These are phyloP conservation scores for Leucocoprinus birnbaumii DNA, from an alignment of 768 basidiomycete species.

Conservation along the genomic window DNA sequence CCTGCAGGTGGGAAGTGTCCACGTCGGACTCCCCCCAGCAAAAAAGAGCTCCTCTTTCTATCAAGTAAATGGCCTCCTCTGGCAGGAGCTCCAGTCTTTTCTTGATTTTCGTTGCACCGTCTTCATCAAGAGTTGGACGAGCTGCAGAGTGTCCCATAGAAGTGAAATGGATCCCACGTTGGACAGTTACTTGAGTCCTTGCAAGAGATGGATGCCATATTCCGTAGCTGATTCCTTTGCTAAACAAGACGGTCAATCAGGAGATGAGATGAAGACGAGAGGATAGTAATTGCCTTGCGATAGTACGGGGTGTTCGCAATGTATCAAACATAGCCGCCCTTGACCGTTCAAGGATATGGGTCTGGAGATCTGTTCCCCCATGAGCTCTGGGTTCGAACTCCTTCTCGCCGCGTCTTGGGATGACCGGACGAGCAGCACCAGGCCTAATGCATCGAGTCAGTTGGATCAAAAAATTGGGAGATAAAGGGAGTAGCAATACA, in stretches of 20 bases:
- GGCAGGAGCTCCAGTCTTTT: slow-evolving; percentile 86
- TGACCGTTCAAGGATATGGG: slow-evolving; percentile 76
- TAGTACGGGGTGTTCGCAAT: slow-evolving; percentile 67
- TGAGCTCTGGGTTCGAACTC: slow-evolving; percentile 83
- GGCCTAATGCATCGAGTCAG: slow-evolving; percentile 26
- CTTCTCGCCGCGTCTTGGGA: slow-evolving; percentile 96
- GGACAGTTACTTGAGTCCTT: slow-evolving; percentile 64
- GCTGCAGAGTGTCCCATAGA: slow-evolving; percentile 80
- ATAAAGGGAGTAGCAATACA: slow-evolving; percentile 22
- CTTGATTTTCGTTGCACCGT: slow-evolving; percentile 39
- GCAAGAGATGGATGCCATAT: slow-evolving; percentile 71
- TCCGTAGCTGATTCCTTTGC: slow-evolving; percentile 78
- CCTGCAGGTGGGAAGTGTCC: slow-evolving; percentile 26
- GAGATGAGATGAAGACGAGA: background rate
- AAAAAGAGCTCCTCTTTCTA: slow-evolving; percentile 86
- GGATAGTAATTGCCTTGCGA: slow-evolving; percentile 58
- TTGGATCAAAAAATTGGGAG: slow-evolving; percentile 9
- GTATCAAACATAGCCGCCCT: slow-evolving; percentile 87
- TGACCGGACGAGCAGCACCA: slow-evolving; percentile 55
- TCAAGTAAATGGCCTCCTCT: slow-evolving; percentile 91
- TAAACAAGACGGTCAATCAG: slow-evolving; percentile 23
- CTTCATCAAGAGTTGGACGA: slow-evolving; percentile 32
- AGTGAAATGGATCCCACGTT: slow-evolving; percentile 81
- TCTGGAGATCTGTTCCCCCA: slow-evolving; percentile 72
- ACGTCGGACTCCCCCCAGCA: slow-evolving; percentile 64